Conservation (phyloP, 305 asterid species). For the Caryopteris hybrid region DNA sequence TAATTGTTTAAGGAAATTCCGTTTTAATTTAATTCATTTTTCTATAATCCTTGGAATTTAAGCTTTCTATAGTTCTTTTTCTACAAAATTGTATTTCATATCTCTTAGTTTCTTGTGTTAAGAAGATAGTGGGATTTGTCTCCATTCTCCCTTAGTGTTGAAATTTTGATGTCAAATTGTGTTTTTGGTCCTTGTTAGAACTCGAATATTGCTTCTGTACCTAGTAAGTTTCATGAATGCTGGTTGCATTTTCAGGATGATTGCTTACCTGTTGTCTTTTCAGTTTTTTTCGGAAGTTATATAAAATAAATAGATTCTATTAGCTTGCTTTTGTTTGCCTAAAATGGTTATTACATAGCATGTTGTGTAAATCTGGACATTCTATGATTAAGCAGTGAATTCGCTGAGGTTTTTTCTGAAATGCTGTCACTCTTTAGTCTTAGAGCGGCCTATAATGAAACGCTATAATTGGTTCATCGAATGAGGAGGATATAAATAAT, state of each 20-base stretch:
- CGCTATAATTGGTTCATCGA: neutral
- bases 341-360: neutral
- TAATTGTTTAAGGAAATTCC: neutral
- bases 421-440: neutral
- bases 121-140: neutral
- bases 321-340: slow-evolving; percentile 5
- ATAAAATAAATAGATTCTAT: neutral
- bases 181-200: neutral
- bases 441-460: neutral
- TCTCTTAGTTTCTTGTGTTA: neutral
- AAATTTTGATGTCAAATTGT: neutral
- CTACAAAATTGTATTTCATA: neutral
- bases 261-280: neutral
- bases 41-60: neutral
- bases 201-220: neutral
- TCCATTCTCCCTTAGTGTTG: neutral
- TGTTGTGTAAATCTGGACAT: neutral
- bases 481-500: slow-evolving; percentile 13
- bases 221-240: slow-evolving; percentile 1
- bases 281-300: neutral
- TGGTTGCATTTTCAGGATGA: neutral
- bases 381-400: neutral
- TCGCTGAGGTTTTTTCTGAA: neutral
- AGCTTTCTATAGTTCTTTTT: neutral
- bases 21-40: neutral